These are phyloP conservation scores for Fusarium nisikadoi DNA, from an alignment of 2,329 filamentous ascomycete species.

Conservation along the genomic window DNA sequence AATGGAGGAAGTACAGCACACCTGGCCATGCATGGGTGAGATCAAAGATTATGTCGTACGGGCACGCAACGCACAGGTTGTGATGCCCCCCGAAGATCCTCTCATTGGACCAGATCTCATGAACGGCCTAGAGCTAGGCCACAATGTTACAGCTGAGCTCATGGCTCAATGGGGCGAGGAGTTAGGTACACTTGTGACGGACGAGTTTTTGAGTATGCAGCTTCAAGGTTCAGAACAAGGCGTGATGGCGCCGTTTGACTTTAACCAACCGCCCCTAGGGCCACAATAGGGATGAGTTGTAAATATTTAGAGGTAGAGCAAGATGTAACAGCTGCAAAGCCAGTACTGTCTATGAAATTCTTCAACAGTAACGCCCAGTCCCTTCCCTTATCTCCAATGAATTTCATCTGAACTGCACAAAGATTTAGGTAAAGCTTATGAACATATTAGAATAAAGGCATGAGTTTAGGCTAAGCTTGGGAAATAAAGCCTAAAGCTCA, in stretches of 20 bases:
- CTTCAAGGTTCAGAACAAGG: conserved; percentile 44
- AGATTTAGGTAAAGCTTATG: not conserved
- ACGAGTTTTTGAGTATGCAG: conserved; percentile 50
- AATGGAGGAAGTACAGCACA: conserved; percentile 62
- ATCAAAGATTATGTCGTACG: conserved; percentile 51
- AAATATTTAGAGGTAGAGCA: not conserved
- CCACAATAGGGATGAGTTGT: not conserved
- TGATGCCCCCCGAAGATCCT: conserved; percentile 47
- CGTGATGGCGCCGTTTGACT: conserved; percentile 46
- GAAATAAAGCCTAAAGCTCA: not conserved
- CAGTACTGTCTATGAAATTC: not conserved
- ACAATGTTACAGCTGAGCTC: conserved; percentile 39
- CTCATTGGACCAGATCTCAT: conserved; percentile 48
- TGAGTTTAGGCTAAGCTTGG: not conserved
- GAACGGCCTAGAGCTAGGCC: conserved; percentile 47
- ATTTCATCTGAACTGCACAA: not conserved
- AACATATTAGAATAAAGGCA: not conserved
- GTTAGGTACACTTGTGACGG: conserved; percentile 49
- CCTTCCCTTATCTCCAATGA: not conserved
- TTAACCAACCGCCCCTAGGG: conserved; percentile 41
- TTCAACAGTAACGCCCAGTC: not conserved
- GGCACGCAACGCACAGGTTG: conserved; percentile 46
- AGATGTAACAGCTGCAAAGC: not conserved
- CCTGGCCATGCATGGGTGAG: conserved; percentile 58
- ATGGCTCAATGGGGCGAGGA: conserved; percentile 47